Percentiles rank a stretch among this genome's conserved stretches.
phyloP scores from a whole-genome alignment of 208 protist genomes.

The Trypanosomatidae sp. region DNA sequence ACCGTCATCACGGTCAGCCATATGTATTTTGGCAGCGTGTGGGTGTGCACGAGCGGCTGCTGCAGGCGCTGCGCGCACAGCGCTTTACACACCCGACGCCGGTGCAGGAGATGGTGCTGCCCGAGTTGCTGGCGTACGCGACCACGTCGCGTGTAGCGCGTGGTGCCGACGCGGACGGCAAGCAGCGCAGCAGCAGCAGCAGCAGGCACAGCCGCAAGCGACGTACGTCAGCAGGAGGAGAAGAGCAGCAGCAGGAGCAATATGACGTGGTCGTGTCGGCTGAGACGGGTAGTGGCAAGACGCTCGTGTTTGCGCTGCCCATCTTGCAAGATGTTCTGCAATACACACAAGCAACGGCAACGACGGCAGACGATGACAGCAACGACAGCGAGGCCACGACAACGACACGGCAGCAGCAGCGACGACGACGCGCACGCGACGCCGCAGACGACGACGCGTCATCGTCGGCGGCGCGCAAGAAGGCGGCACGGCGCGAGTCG shows the following conservation, averaged over 20 bases:
- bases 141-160: not conserved
- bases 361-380: slow-evolving; percentile 7
- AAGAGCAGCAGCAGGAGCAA: not conserved
- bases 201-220: slow-evolving; percentile 7
- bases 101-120: slow-evolving; percentile 75
- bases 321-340: slow-evolving; percentile 60
- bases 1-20: slow-evolving; percentile 51
- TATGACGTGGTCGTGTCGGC: slow-evolving; percentile 87
- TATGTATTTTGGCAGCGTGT: slow-evolving; percentile 79
- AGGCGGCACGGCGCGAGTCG: too few relatives aligned
- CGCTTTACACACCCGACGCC: slow-evolving; percentile 77
- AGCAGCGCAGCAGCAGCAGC: not conserved
- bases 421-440: too few relatives aligned
- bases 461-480: too few relatives aligned
- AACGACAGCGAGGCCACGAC: not conserved
- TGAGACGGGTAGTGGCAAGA: slow-evolving; percentile 94
- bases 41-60: slow-evolving; percentile 45
- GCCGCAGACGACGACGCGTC: too few relatives aligned
- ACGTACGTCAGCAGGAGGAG: slow-evolving; percentile 1
- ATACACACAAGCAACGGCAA: not conserved
- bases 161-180: not conserved
- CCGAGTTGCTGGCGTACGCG: slow-evolving; percentile 19
- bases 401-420: too few relatives aligned
- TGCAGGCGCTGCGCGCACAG: slow-evolving; percentile 49
- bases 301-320: slow-evolving; percentile 97